phyloP scores from a whole-genome alignment of 1,284 basidiomycete species.

The Irpex sp. region DNA sequence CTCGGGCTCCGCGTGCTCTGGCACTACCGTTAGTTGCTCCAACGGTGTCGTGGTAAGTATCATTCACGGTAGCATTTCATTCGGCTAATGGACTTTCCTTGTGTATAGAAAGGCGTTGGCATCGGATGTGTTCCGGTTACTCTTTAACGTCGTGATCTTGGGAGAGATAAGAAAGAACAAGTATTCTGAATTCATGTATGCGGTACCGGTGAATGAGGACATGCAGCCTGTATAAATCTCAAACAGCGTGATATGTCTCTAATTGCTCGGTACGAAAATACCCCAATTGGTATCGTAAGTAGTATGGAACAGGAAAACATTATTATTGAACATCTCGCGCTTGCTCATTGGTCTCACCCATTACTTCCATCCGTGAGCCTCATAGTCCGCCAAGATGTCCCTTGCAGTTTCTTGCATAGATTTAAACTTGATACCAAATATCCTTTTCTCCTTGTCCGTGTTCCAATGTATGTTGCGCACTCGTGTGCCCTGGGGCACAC shows the following conservation, averaged over 20 bases:
- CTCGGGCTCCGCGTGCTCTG: constrained; percentile 6
- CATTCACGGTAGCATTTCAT: no score
- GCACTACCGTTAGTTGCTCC: constrained; percentile 8
- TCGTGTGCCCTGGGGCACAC: background rate
- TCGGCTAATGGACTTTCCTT: no score
- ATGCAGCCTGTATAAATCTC: no score
- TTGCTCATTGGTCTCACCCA: background rate
- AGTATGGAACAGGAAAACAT: no score
- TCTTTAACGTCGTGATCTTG: background rate
- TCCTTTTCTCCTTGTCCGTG: constrained; percentile 32
- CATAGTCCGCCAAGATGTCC: constrained; percentile 40
- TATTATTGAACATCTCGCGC: background rate
- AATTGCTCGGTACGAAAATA: no score
- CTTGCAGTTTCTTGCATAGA: constrained; percentile 36
- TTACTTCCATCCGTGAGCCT: constrained; percentile 33
- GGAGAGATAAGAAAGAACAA: no score
- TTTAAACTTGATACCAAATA: constrained; percentile 45
- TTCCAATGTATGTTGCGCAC: constrained; percentile 23
- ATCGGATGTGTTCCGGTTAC: constrained; percentile 10
- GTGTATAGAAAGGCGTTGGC: constrained; percentile 4
- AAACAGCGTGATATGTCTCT: no score
- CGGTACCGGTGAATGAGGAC: no score
- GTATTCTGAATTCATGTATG: no score
- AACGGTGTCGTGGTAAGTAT: constrained; percentile 11
- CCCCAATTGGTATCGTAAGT: no score